Evolutionary conservation across 331 rosid species (phyloP).

Genomic region (Malus hybrid): DNA sequence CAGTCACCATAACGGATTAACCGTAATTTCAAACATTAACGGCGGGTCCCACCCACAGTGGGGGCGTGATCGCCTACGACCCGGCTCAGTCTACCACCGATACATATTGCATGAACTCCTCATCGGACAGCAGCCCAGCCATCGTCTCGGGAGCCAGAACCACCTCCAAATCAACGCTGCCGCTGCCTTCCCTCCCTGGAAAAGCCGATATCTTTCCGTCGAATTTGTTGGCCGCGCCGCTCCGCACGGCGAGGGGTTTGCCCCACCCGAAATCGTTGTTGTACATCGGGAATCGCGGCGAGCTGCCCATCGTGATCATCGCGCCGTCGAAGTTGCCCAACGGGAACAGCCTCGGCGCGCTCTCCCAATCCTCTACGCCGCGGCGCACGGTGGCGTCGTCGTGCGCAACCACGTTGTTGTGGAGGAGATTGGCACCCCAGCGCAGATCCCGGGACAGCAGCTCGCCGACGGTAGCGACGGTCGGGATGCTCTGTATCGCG

Average conservation of each 20-base stretch:
- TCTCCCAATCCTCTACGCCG: constrained; percentile 75
- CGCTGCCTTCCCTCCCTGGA: constrained; percentile 73
- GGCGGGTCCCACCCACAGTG: not conserved
- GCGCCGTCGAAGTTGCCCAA: constrained; percentile 91
- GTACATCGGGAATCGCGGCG: constrained; percentile 95
- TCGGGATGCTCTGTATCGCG: constrained; percentile 93
- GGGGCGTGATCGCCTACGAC: not conserved
- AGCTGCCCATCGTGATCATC: constrained; percentile 82
- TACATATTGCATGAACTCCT: constrained; percentile 77
- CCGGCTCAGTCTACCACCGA: not conserved
- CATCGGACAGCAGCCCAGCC: constrained; percentile 55
- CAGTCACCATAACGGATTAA: not conserved
- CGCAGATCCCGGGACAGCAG: constrained; percentile 45
- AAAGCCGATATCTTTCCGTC: constrained; percentile 95
- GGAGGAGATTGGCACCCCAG: constrained; percentile 62
- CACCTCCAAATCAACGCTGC: constrained; percentile 80
- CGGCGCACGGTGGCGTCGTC: constrained; percentile 53
- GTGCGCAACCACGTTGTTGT: constrained; percentile 61
- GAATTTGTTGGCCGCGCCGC: constrained; percentile 77
- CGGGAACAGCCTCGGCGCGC: constrained; percentile 66
- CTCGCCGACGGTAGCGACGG: constrained; percentile 43
- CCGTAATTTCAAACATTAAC: not conserved
- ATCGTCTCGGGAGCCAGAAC: constrained; percentile 75
- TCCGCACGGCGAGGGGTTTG: constrained; percentile 60
- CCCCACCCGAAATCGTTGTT: constrained; percentile 97